Conservation (phyloP, 1,139 yeast species). For the Wickerhamomyces sp. region DNA sequence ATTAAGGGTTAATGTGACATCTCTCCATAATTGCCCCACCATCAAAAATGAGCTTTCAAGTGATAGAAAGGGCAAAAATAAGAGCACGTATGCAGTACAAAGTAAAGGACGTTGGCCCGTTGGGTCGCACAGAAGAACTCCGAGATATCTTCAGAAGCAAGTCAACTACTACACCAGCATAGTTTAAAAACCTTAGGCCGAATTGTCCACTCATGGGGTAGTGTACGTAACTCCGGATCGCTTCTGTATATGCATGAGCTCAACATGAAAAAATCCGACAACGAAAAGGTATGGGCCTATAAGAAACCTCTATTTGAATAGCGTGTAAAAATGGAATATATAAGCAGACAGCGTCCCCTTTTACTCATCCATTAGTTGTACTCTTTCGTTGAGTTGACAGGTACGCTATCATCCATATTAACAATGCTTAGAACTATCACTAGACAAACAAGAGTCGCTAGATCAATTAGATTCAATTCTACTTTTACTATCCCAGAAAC, state of each 20-base stretch:
- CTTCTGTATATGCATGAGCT: conserved; percentile 4
- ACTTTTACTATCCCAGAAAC: conserved; percentile 32
- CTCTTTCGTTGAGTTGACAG: background rate
- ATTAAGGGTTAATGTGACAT: no score
- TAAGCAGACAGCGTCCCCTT: background rate
- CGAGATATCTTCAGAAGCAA: no score
- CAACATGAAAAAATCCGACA: no score
- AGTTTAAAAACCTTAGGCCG: no score
- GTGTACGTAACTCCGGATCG: conserved; percentile 2
- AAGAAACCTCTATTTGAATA: conserved; percentile 2
- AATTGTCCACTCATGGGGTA: no score
- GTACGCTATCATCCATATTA: background rate
- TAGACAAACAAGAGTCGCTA: conserved; percentile 16
- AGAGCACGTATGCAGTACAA: background rate
- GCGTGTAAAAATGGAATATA: background rate
- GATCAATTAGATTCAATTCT: conserved; percentile 7
- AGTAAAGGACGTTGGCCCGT: background rate
- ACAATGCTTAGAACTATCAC: conserved; percentile 22
- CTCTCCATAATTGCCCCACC: background rate
- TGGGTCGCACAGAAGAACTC: background rate
- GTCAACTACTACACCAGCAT: no score
- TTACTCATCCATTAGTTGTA: background rate
- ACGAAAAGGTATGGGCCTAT: conserved; percentile 7
- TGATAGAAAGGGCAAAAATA: background rate
- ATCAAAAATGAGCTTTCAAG: no score